Evolutionary conservation across 108 stramenopile genomes (phyloP).

Genomic region (Pseudonitzschia multiseries): DNA sequence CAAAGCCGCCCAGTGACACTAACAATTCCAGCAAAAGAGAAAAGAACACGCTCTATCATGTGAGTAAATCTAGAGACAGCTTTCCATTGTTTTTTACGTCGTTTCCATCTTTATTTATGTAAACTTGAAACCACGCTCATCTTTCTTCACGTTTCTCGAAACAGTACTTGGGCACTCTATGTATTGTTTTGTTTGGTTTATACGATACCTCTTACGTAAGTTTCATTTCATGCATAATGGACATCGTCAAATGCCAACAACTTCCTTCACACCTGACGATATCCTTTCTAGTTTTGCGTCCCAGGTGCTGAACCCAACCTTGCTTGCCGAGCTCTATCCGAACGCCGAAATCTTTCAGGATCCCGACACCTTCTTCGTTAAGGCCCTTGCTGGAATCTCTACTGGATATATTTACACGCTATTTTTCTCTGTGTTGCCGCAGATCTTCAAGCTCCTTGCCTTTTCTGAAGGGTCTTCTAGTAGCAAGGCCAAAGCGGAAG

Average conservation of each 20-base stretch:
- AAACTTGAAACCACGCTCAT: not conserved
- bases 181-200: conserved; percentile 67
- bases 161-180: conserved; percentile 31
- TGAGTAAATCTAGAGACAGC: not conserved
- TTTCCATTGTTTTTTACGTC: too few species aligned
- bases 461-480: conserved; percentile 73
- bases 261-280: not conserved
- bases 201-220: conserved; percentile 66
- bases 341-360: conserved; percentile 13
- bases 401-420: conserved; percentile 30
- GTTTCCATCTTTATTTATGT: not conserved
- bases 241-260: not conserved
- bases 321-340: conserved; percentile 14
- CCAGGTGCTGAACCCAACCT: conserved; percentile 17
- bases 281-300: conserved; percentile 11
- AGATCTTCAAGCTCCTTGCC: conserved; percentile 85
- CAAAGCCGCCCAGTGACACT: conserved; percentile 64
- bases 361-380: conserved; percentile 27
- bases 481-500: conserved; percentile 61
- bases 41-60: conserved; percentile 48
- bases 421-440: conserved; percentile 58
- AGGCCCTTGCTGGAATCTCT: conserved; percentile 26
- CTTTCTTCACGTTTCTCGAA: not conserved
- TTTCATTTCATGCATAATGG: not conserved
- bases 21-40: conserved; percentile 66